Evolutionary conservation across 1,139 yeast species (phyloP).

Genomic region (Lodderomyces metapsilosis): DNA sequence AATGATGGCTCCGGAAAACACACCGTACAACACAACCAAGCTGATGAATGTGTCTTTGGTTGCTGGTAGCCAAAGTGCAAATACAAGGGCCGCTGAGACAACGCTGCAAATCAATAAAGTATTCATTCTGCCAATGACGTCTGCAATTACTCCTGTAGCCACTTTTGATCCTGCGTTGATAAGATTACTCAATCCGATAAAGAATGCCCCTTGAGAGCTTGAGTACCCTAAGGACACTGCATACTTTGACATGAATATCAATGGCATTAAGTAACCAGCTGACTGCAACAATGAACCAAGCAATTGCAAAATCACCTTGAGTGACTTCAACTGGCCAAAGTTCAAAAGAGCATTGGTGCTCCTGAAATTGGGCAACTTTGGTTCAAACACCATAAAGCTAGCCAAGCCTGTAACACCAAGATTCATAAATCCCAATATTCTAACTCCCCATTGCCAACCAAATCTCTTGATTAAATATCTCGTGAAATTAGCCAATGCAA

Average conservation of each 20-base stretch:
- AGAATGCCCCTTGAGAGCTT: not conserved
- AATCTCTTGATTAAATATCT: not conserved
- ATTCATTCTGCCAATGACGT: not conserved
- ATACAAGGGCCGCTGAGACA: not conserved
- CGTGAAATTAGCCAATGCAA: not conserved
- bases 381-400: not conserved
- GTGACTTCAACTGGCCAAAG: not conserved
- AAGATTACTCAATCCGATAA: not conserved
- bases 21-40: not conserved
- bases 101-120: not conserved
- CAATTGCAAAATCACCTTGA: not conserved
- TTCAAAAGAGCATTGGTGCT: not conserved
- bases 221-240: not conserved
- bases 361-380: not conserved
- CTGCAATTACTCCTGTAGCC: not conserved
- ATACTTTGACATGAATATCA: not conserved
- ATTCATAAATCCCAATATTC: conserved; percentile 1
- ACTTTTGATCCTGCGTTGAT: not conserved
- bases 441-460: not conserved
- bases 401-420: not conserved
- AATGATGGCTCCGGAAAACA: not conserved
- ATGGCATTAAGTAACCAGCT: not conserved
- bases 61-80: not conserved
- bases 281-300: not conserved
- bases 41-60: not conserved